Conservation (phyloP, 768 basidiomycete genomes). For the Rossbeevera mucosa region DNA sequence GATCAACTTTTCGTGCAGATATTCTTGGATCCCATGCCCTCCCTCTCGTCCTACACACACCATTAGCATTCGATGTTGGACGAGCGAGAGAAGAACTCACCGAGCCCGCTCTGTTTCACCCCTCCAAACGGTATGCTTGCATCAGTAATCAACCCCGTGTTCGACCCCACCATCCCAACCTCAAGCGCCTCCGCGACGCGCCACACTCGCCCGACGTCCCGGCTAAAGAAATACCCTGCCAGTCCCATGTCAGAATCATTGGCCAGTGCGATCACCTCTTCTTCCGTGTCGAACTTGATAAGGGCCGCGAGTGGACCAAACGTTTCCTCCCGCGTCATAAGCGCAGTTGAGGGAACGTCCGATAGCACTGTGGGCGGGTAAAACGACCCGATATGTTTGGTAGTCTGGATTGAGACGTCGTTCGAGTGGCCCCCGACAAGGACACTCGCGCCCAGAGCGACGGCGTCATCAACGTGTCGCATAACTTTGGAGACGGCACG, state of each 20-base stretch:
- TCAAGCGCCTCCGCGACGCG: conserved; percentile 92
- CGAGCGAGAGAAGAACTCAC: conserved; percentile 28
- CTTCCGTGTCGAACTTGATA: conserved; percentile 89
- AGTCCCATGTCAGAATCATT: conserved; percentile 82
- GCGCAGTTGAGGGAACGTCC: conserved; percentile 69
- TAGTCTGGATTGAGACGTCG: conserved; percentile 29
- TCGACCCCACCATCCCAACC: conserved; percentile 88
- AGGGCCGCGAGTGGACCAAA: conserved; percentile 91
- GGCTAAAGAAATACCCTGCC: conserved; percentile 90
- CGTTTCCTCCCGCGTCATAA: conserved; percentile 80
- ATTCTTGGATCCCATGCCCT: conserved; percentile 86
- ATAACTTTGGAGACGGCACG: conserved; percentile 83
- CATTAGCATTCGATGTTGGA: background rate
- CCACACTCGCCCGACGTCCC: conserved; percentile 87
- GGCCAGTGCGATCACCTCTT: conserved; percentile 82
- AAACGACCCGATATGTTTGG: conserved; percentile 47
- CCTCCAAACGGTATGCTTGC: conserved; percentile 86
- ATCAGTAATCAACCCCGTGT: conserved; percentile 76
- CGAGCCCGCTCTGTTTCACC: conserved; percentile 82
- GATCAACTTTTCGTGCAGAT: conserved; percentile 77
- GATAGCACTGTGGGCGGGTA: conserved; percentile 85
- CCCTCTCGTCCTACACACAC: conserved; percentile 68
- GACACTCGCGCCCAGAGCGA: conserved; percentile 78
- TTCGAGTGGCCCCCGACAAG: conserved; percentile 82
- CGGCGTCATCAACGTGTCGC: conserved; percentile 83